Evolutionary conservation across 331 rosid genomes (phyloP).

Genomic region (Quercus tomentella): DNA sequence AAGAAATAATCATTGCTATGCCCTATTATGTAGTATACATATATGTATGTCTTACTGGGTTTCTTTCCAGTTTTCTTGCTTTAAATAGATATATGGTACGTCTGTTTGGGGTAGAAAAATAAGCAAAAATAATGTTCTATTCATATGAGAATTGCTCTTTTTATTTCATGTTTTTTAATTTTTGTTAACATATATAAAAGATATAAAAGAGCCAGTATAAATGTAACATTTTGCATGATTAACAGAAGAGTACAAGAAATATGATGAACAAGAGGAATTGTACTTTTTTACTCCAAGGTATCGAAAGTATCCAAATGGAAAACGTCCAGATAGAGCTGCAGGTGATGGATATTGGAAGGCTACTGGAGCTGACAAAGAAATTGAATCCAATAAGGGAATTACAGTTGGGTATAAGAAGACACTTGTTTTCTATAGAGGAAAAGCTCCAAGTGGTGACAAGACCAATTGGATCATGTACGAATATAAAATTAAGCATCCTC

Average conservation of each 20-base stretch:
- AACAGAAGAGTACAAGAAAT: not conserved
- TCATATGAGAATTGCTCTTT: no score
- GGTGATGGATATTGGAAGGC: slow-evolving; percentile 23
- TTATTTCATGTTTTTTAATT: no score
- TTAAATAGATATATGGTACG: no score
- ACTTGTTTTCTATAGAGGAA: slow-evolving; percentile 16
- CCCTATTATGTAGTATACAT: no score
- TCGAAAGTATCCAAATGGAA: slow-evolving; percentile 12
- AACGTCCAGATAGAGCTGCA: slow-evolving; percentile 7
- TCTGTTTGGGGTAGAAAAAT: no score
- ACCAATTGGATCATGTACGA: slow-evolving; percentile 21
- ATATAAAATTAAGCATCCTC: not conserved
- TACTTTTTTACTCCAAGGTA: slow-evolving; percentile 27
- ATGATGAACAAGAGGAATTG: slow-evolving; percentile 4
- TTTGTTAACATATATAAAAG: no score
- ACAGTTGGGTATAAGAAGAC: slow-evolving; percentile 9
- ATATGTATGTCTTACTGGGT: no score
- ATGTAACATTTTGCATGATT: no score
- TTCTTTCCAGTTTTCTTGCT: no score
- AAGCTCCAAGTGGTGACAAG: slow-evolving; percentile 11
- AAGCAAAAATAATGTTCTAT: no score
- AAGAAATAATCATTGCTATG: no score
- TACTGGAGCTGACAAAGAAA: not conserved
- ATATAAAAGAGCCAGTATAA: no score
- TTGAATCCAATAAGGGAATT: not conserved